These are phyloP conservation scores for Saccharomyces hybrid DNA, from an alignment of 1,139 yeast genomes.

Conservation along the genomic window DNA sequence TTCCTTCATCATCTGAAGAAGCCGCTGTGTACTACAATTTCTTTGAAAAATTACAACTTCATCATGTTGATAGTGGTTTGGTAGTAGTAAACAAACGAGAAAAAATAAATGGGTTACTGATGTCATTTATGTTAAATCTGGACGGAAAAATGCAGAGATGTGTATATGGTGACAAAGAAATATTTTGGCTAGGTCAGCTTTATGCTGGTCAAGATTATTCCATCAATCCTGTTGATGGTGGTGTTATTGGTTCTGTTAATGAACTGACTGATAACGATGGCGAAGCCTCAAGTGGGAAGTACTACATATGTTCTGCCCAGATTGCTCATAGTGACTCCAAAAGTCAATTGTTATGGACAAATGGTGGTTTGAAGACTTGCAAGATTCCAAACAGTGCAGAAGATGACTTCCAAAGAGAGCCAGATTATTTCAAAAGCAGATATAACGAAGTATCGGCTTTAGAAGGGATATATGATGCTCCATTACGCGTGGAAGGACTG, in stretches of 20 bases:
- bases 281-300: slow-evolving; percentile 16
- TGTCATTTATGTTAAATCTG: slow-evolving; percentile 38
- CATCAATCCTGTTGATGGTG: slow-evolving; percentile 17
- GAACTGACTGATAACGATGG: neutral
- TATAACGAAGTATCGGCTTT: slow-evolving; percentile 20
- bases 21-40: slow-evolving; percentile 24
- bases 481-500: slow-evolving; percentile 25
- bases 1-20: slow-evolving; percentile 10
- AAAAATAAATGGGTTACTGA: slow-evolving; percentile 39
- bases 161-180: slow-evolving; percentile 56
- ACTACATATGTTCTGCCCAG: slow-evolving; percentile 52
- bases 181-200: slow-evolving; percentile 52
- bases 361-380: slow-evolving; percentile 59
- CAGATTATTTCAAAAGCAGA: slow-evolving; percentile 32
- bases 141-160: slow-evolving; percentile 36
- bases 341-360: slow-evolving; percentile 50
- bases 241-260: slow-evolving; percentile 9
- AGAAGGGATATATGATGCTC: slow-evolving; percentile 31
- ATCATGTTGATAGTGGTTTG: slow-evolving; percentile 47
- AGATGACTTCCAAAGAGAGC: slow-evolving; percentile 30
- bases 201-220: slow-evolving; percentile 45
- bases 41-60: slow-evolving; percentile 32
- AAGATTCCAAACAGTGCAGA: slow-evolving; percentile 39
- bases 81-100: slow-evolving; percentile 38
- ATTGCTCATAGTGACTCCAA: slow-evolving; percentile 56